These are phyloP conservation scores for Thalassiosira profunda DNA, from an alignment of 108 stramenopile genomes.

Conservation along the genomic window DNA sequence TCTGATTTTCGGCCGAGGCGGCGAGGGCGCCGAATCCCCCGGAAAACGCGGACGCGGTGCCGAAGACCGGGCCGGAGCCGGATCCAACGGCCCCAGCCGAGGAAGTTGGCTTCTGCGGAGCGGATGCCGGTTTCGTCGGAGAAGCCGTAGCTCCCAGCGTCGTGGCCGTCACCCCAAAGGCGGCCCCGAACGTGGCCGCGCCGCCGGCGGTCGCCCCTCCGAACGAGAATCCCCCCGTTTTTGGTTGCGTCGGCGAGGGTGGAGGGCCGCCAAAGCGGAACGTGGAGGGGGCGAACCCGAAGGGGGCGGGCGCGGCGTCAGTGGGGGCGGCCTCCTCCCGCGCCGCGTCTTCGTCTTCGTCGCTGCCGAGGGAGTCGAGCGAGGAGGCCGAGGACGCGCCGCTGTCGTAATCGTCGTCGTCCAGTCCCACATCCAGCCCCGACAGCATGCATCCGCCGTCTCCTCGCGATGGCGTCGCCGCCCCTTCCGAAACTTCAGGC, in stretches of 20 bases:
- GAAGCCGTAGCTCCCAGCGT: conserved; percentile 23
- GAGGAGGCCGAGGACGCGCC: not conserved
- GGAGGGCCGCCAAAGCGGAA: too few relatives aligned
- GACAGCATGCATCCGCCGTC: conserved; percentile 28
- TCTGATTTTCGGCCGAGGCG: not conserved
- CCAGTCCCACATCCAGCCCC: conserved; percentile 40
- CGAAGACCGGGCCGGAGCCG: conserved; percentile 40
- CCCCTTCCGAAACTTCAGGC: not conserved
- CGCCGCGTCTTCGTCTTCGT: conserved; percentile 6
- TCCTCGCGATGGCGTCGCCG: too few relatives aligned
- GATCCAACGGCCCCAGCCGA: conserved; percentile 49
- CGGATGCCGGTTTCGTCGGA: not conserved
- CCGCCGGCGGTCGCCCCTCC: not conserved
- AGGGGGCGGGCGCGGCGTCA: conserved; percentile 2
- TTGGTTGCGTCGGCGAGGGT: too few relatives aligned
- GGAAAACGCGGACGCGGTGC: conserved; percentile 13
- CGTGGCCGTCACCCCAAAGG: too few relatives aligned
- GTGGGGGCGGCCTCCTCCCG: too few relatives aligned
- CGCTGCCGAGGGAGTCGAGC: conserved; percentile 1
- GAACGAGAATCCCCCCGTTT: too few relatives aligned
- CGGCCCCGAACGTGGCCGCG: conserved; percentile 23
- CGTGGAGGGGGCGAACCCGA: not conserved
- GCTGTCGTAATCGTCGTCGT: conserved; percentile 4
- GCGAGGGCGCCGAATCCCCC: conserved; percentile 32
- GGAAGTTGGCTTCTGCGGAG: conserved; percentile 5